Base-by-base conservation (phyloP, 2,329 filamentous ascomycete genomes). In the Lachnellula hyalina region DNA sequence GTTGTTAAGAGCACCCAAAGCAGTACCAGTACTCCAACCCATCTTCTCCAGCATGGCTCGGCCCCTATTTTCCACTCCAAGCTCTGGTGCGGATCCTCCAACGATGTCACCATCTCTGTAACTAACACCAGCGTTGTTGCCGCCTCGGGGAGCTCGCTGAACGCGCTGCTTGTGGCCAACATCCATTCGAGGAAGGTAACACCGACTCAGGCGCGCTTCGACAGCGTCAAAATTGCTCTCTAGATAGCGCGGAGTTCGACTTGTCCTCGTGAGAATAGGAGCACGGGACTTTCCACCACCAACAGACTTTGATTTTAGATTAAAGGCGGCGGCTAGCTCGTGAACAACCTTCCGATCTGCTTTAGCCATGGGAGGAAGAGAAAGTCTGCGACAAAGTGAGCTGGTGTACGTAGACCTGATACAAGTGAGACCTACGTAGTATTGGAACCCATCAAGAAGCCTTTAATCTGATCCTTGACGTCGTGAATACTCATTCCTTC, bases 31-130 rank as follows among this genome's bases (percentile, higher is more conserved):
- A 58, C 82, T 88, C 92, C 94, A 99, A 3, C 94, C 94, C 94
- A 97, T 97, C 73, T 94, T 97, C 74, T 96, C 90, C 60, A 99
- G 74, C 84, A 99, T 89, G 3, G 84, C 83, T 49, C 90, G 82
- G 11, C 94, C 94, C 62, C 84, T 90, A 69, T 96, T 97, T 51
- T 87, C 88, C 4, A 77, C 76, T 1, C 89, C 89, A 34, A 99
- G 78, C 69, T 96, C 92, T 11, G 91, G 89, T 1, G 93, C 92
- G 47, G 84, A 83, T 1, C 82, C 90, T 47, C 93, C 94, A 2
- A 97, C 91, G 28, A 96, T 76, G 61, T 97, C 92, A 17, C 94
- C 94, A 65, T 97, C 89, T 57, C 81, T 82, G 62, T 94, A 90
- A 1, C 77, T 78, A 12, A 80, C 79, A 9, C 76, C 79, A 3